Conservation (phyloP, 108 stramenopile species). For the Chaetoceros tenuissimus region DNA sequence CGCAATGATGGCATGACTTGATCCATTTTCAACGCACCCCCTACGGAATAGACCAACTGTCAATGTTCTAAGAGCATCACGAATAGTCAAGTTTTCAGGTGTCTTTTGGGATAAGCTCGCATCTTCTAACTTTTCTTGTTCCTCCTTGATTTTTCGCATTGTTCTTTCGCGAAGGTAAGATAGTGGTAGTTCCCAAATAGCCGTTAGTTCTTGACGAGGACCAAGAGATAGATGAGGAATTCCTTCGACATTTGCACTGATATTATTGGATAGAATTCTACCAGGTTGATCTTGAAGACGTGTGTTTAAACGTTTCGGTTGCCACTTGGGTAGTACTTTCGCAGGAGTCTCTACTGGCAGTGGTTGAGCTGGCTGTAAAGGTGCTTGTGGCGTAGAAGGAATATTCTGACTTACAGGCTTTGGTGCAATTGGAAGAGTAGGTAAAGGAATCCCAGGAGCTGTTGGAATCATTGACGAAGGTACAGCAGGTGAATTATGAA, state of each 20-base stretch:
- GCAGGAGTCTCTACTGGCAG: too few relatives aligned
- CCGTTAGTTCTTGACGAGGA: conserved; percentile 63
- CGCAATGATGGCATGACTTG: conserved; percentile 63
- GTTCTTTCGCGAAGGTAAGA: conserved; percentile 47
- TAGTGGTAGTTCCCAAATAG: conserved; percentile 72
- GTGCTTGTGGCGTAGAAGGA: too few relatives aligned
- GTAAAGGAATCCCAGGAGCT: too few relatives aligned
- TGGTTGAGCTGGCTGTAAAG: too few relatives aligned
- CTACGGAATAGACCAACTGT: conserved; percentile 78
- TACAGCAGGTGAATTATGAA: too few relatives aligned
- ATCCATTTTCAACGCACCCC: conserved; percentile 68
- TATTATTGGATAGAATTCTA: conserved; percentile 51
- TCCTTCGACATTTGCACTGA: conserved; percentile 16
- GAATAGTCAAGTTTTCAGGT: conserved; percentile 35
- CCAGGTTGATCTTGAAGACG: conserved; percentile 73
- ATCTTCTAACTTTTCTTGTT: neutral
- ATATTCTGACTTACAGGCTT: too few relatives aligned
- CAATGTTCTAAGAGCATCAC: conserved; percentile 48
- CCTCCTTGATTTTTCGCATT: conserved; percentile 2
- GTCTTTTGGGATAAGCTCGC: neutral
- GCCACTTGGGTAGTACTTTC: conserved; percentile 4
- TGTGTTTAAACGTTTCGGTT: conserved; percentile 46
- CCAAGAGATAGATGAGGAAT: conserved; percentile 31
- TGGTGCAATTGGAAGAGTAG: too few relatives aligned
- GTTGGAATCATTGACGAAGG: too few relatives aligned